Percentiles rank a stretch among this genome's conserved stretches.
phyloP scores from a whole-genome alignment of 176 grass and related monocot species.

The Triticum aestivum region IWGSC_CS_RefSeq_v2.1 NC_057798.1:750792015-750792514 shows the following conservation, averaged over 20 bases:
- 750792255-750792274: conserved; percentile 58
- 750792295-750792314: conserved; percentile 98
- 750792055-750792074: conserved; percentile 30
- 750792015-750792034: conserved; percentile 96
- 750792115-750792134: conserved; percentile 12
- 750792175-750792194: neutral
- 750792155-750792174: neutral
- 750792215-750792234: conserved; percentile 20
- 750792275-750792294: conserved; percentile 99
- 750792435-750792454: neutral
- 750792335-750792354: conserved; percentile 90
- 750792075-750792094: conserved; percentile 1
- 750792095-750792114: neutral
- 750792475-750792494: neutral
- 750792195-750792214: neutral
- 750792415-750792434: neutral
- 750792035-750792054: conserved; percentile 96
- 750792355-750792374: conserved; percentile 92
- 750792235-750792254: conserved; percentile 1
- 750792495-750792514: neutral
- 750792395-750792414: conserved; percentile 27
- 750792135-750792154: conserved; percentile 13
- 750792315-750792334: conserved; percentile 92
- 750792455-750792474: neutral
- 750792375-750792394: conserved; percentile 44